Conservation (phyloP, 2,329 filamentous ascomycete genomes). For the Fusarium sp. region DNA sequence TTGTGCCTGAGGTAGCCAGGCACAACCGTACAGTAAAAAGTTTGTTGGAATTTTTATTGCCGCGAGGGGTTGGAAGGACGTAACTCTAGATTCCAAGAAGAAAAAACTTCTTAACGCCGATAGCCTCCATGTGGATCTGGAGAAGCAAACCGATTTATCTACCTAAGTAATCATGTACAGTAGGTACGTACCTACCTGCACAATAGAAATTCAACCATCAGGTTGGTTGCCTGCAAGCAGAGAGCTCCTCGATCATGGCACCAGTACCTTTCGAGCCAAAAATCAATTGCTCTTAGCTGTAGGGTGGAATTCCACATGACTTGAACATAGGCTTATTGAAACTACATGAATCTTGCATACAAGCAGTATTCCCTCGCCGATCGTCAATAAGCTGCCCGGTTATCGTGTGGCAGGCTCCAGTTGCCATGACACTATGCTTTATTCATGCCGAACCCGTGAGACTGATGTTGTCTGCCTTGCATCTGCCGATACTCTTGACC, state of each 20-base stretch:
- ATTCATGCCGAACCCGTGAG: constrained; percentile 12
- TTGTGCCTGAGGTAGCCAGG: constrained; percentile 26
- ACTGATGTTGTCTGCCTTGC: constrained; percentile 13
- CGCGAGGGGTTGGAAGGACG: constrained; percentile 13
- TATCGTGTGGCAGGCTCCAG: neutral
- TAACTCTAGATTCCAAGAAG: neutral
- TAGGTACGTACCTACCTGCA: neutral
- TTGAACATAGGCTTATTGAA: neutral
- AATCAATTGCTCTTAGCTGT: neutral
- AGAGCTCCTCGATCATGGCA: neutral
- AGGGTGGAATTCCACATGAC: neutral
- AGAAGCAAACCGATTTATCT: neutral
- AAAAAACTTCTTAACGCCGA: neutral
- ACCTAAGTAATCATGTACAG: neutral
- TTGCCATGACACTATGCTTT: constrained; percentile 7
- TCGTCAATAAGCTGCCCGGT: neutral
- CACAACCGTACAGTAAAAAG: constrained; percentile 4
- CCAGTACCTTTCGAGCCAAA: neutral
- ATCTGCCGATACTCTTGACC: constrained; percentile 3
- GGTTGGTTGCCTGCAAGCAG: neutral
- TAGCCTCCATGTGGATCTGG: neutral
- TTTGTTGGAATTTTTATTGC: constrained; percentile 34
- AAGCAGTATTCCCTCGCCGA: neutral
- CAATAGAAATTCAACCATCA: neutral
- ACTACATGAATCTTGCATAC: neutral